Evolutionary conservation across 495 filamentous ascomycete genomes (phyloP), one percentile per base, ranked within the genome.

Genomic region (Annulohypoxylon nitens): DNA sequence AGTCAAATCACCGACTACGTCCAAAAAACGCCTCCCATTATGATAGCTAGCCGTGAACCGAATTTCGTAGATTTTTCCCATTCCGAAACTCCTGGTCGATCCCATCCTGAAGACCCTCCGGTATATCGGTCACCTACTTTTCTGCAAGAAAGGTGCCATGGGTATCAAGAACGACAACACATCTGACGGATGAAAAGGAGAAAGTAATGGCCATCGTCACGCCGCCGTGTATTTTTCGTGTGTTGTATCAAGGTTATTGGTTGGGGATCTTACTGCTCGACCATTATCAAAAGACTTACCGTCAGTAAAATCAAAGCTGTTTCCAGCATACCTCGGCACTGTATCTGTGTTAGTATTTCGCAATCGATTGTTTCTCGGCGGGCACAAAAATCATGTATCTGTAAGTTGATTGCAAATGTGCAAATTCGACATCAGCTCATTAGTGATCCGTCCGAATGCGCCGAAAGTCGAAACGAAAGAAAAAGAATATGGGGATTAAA

Each of bases 331-430:
- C 39, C 33, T 72, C 43, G 48, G 45, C 68, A 48, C 77, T 78
- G 61, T 37, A 53, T 54, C 43, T 64, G 67, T 78, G 67, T 78
- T 75, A 78, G 77, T 75, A 51, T 64, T 62, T 48, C 58, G 55
- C 55, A 66, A 60, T 48, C 64, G 43, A 43, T 26, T 34, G 11
- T 43, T 48, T 47, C 37, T 61, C 64, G 37, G 20, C 41, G 39
- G 41, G 57, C 26, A 36, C 26, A 43, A 58, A 50, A 50, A 48
- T 33, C 50, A 53, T 53, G 26, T 34, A 70, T 67, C 72, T 70
- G 72, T 47, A 12, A 41, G 64, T 62, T 61, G 67, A 68, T 37
- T 61, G 72, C 59, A 64, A 50, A 36, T 59, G 12, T 51, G 53
- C 51, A 53, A 55, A 14, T 39, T 54, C 67, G 53, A 64, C 63